phyloP scores from a whole-genome alignment of 2,329 filamentous ascomycete species.

The Diaporthe eres region DNA sequence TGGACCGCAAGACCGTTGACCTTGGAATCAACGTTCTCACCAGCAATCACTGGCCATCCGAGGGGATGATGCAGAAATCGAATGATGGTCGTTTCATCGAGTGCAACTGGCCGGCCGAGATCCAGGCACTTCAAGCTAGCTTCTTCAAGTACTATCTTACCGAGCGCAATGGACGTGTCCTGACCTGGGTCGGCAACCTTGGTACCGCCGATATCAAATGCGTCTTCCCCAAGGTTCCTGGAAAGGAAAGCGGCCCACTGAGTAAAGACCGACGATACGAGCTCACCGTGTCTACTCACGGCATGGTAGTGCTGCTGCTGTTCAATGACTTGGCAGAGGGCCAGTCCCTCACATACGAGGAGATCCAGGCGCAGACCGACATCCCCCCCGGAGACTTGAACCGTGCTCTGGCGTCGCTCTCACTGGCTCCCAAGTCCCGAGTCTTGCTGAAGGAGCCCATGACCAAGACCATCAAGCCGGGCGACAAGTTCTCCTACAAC shows the following conservation, averaged over 20 bases:
- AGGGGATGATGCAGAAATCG: slow-evolving; percentile 72
- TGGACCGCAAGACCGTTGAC: slow-evolving; percentile 76
- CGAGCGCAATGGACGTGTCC: slow-evolving; percentile 87
- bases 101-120: slow-evolving; percentile 82
- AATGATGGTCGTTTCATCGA: slow-evolving; percentile 63
- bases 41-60: slow-evolving; percentile 94
- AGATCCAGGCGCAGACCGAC: slow-evolving; percentile 86
- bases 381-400: slow-evolving; percentile 82
- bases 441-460: slow-evolving; percentile 86
- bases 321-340: slow-evolving; percentile 82
- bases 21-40: slow-evolving; percentile 89
- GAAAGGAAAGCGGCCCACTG: slow-evolving; percentile 74
- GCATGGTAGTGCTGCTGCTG: slow-evolving; percentile 88
- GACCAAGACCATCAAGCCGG: slow-evolving; percentile 81
- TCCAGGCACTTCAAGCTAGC: slow-evolving; percentile 83
- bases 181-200: slow-evolving; percentile 82
- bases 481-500: slow-evolving; percentile 88
- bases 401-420: slow-evolving; percentile 84
- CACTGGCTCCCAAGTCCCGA: slow-evolving; percentile 85
- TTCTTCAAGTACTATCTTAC: slow-evolving; percentile 91
- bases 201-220: slow-evolving; percentile 91
- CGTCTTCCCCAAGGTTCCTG: slow-evolving; percentile 78
- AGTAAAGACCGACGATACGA: slow-evolving; percentile 84
- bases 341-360: slow-evolving; percentile 72
- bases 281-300: slow-evolving; percentile 91